Conservation (phyloP, 2,329 filamentous ascomycete genomes). For the Phaeosphaeriaceae sp. region DNA sequence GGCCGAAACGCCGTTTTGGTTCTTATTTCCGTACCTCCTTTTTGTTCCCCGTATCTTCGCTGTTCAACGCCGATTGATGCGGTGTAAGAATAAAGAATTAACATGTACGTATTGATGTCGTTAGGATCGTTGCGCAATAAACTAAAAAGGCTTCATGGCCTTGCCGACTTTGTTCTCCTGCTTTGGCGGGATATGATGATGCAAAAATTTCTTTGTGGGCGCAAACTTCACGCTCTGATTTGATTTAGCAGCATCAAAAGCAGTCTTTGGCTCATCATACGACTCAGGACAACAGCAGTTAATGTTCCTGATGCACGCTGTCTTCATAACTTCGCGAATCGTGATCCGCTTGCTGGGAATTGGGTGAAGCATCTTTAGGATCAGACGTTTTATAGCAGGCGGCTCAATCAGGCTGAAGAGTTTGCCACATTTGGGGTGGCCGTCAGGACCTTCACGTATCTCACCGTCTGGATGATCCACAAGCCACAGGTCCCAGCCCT, state of each 20-base stretch:
- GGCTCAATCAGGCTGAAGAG: slow-evolving; percentile 73
- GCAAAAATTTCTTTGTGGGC: slow-evolving; percentile 49
- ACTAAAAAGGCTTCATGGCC: slow-evolving; percentile 47
- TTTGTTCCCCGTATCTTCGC: background rate
- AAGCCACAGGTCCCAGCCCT: slow-evolving; percentile 74
- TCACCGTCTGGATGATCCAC: slow-evolving; percentile 59
- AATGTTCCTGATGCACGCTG: slow-evolving; percentile 74
- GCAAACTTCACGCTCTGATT: slow-evolving; percentile 44
- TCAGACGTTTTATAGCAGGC: slow-evolving; percentile 67
- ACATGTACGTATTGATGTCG: background rate
- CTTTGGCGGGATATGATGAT: slow-evolving; percentile 54
- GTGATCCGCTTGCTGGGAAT: slow-evolving; percentile 73
- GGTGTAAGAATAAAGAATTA: background rate
- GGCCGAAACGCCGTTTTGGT: background rate
- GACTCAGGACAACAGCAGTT: slow-evolving; percentile 80
- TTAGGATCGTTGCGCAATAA: slow-evolving; percentile 13
- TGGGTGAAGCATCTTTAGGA: slow-evolving; percentile 84
- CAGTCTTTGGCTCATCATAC: slow-evolving; percentile 67
- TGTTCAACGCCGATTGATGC: slow-evolving; percentile 18
- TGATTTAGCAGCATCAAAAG: slow-evolving; percentile 63
- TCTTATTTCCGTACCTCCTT: background rate
- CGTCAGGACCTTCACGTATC: slow-evolving; percentile 60
- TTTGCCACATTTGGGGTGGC: slow-evolving; percentile 69
- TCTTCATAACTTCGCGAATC: slow-evolving; percentile 71
- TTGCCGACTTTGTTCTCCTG: slow-evolving; percentile 45